These are phyloP conservation scores for Rubroboletus pulcherrimus DNA, from an alignment of 768 basidiomycete species.

Conservation along the genomic window DNA sequence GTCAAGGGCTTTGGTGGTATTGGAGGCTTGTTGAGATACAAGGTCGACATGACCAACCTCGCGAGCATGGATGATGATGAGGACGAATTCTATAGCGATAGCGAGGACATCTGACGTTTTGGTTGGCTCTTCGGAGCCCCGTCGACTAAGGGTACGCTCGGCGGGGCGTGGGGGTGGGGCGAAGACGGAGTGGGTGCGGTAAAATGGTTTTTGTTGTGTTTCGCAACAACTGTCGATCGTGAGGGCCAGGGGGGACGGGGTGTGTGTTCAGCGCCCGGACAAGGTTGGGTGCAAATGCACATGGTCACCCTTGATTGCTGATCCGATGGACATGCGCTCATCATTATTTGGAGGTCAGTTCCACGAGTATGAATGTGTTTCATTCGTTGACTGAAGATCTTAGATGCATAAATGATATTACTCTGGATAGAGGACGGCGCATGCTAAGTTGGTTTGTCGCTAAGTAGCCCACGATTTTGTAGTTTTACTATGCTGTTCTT, in stretches of 20 bases:
- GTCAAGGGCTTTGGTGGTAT: conserved; percentile 99
- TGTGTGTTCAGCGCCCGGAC: conserved; percentile 6
- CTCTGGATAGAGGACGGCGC: conserved; percentile 15
- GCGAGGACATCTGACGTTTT: conserved; percentile 80
- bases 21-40: conserved; percentile 93
- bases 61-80: conserved; percentile 70
- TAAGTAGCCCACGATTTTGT: conserved; percentile 27
- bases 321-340: conserved; percentile 10
- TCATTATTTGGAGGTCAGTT: conserved; percentile 22
- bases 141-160: conserved; percentile 58
- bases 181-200: conserved; percentile 3
- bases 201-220: conserved; percentile 2
- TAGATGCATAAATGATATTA: conserved; percentile 8
- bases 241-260: neutral
- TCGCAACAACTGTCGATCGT: conserved; percentile 1
- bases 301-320: conserved; percentile 5
- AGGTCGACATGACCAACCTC: conserved; percentile 91
- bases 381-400: conserved; percentile 1
- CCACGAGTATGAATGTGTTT: neutral
- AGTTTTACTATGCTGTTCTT: conserved; percentile 21
- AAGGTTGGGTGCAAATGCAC: conserved; percentile 8
- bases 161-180: conserved; percentile 51
- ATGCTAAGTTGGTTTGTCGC: conserved; percentile 15
- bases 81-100: conserved; percentile 79
- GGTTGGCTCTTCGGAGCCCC: conserved; percentile 85